Evolutionary conservation across 176 grass and related monocot genomes (phyloP).

Genomic region (Pharus latifolius): DNA sequence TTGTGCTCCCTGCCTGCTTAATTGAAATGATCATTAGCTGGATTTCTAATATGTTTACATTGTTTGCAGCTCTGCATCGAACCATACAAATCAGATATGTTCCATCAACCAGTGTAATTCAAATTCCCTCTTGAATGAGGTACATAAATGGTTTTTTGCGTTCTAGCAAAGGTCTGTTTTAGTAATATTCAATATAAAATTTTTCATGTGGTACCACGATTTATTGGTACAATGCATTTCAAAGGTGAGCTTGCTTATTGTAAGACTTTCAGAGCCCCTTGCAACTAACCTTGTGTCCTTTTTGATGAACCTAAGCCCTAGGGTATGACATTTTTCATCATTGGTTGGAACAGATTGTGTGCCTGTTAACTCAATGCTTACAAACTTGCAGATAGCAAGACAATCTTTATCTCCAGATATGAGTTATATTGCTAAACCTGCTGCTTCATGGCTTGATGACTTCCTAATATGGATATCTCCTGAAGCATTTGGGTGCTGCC

Average conservation of each 20-base stretch:
- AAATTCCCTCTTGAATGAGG: constrained; percentile 91
- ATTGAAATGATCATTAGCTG: constrained; percentile 5
- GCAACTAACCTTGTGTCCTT: not conserved
- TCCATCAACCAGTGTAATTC: constrained; percentile 92
- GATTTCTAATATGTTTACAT: constrained; percentile 16
- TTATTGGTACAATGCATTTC: constrained; percentile 3
- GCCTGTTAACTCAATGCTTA: not conserved
- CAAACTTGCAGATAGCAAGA: constrained; percentile 63
- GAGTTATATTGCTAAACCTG: constrained; percentile 92
- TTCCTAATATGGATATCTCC: constrained; percentile 98
- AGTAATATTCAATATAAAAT: constrained; percentile 12
- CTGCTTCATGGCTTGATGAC: constrained; percentile 99
- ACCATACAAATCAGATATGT: constrained; percentile 83
- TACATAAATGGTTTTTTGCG: constrained; percentile 19
- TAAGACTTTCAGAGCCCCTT: constrained; percentile 3
- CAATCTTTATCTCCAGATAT: constrained; percentile 63
- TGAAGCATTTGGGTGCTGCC: constrained; percentile 95
- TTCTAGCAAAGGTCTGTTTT: not conserved
- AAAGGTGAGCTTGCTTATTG: constrained; percentile 1
- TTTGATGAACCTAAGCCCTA: constrained; percentile 6
- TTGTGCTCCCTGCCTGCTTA: constrained; percentile 16
- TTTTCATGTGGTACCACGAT: not conserved
- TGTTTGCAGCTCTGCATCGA: constrained; percentile 67
- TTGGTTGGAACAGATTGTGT: not conserved
- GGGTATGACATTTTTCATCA: not conserved